A percentile compares a stretch with the other conserved stretches of the same genome.
phyloP scores from a whole-genome alignment of 345 rosid genomes.

The Orychophragmus violaceus region DNA sequence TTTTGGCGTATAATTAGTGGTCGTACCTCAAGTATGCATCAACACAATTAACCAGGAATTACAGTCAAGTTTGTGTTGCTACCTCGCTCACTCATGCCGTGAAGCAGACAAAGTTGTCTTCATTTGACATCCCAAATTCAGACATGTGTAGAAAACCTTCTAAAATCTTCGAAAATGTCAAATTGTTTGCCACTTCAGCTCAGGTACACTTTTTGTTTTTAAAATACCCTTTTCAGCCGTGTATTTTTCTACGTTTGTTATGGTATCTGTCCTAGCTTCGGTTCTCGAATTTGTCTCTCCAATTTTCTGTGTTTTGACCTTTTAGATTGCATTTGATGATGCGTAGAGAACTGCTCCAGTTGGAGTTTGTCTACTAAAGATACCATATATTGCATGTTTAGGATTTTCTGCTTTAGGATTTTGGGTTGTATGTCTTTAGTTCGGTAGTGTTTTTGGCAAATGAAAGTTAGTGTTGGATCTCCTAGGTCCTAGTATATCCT shows the following conservation, averaged over 20 bases:
- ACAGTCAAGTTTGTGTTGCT: constrained; percentile 15
- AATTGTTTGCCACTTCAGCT: constrained; percentile 27
- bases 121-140: constrained; percentile 17
- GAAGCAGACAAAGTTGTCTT: constrained; percentile 13
- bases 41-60: constrained; percentile 16
- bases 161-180: background rate
- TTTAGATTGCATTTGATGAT: background rate
- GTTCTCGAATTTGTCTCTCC: background rate
- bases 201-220: constrained; percentile 30
- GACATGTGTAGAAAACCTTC: constrained; percentile 11
- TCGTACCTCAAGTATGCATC: constrained; percentile 27
- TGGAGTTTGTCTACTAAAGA: background rate
- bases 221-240: background rate
- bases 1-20: constrained; percentile 27
- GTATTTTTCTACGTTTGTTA: background rate
- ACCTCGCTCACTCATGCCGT: constrained; percentile 1
- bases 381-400: background rate
- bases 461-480: background rate
- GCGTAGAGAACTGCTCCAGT: no score
- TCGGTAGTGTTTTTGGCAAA: background rate
- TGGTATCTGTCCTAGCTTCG: background rate
- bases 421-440: background rate
- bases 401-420: no score
- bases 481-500: background rate
- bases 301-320: background rate